Base-by-base conservation (phyloP, 306 rosid genomes). In the Rosa multiflora region DNA sequence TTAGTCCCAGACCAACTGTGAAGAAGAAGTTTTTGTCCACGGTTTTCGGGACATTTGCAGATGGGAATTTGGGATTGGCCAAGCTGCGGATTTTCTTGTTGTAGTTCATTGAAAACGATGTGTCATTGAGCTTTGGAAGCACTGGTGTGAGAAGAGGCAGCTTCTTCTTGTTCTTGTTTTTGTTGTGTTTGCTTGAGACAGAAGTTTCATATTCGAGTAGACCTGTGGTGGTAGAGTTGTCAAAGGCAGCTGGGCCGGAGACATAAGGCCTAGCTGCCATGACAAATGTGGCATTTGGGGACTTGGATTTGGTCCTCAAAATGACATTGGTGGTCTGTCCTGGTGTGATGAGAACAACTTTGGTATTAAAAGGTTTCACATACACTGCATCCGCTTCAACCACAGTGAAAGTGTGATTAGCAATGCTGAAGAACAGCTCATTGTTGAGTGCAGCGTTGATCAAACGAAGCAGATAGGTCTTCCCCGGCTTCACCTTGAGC, bases 331-430 rank as follows among this genome's bases (percentile, higher is more conserved):
- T 76, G 67, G 92, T 91, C 74, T 91, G 97, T 11, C 97, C 94
- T 7, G 92, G 97, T 13, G 94, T 81, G 88, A 91, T 88, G n/a
- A 88, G 85, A 6, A 91, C 74, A 55, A 79, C 81, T 42, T 83
- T 76, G 67, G 89, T 88, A 55, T 61, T 78, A 69, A 91, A 84
- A 29, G 97, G 94, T 79, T 89, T 91, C 32, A 87, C 80, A 70
- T 89, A 91, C 1, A 88, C 85, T 2, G 97, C 97, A 70, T 91
- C 97, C 4, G 90, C 85, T 85, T 91, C 97, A 0, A 91, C 94
- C 0, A 91, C 88, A 4, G 87, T 88, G 72, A 91, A 88, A 5
- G 86, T 84, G 88, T 91, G 92, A 55, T 91, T 89, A 26, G 94
- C 94, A 35, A 91, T 88, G 87, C 97, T 89, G 73, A 91, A 91